phyloP scores from a whole-genome alignment of 2,329 filamentous ascomycete species.

The Pochonia chlamydosporia region DNA sequence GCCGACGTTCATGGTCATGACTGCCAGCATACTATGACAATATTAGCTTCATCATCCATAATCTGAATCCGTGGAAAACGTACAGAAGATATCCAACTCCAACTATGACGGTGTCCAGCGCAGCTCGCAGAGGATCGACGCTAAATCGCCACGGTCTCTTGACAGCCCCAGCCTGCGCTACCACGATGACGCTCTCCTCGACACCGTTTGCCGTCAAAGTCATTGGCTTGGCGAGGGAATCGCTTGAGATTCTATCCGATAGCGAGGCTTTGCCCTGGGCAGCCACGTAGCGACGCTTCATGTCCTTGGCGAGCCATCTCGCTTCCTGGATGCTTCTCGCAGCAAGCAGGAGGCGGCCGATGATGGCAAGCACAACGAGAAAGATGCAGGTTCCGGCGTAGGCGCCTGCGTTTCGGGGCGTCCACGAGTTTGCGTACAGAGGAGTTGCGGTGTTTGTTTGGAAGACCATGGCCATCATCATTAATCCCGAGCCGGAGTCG shows the following conservation, averaged over 20 bases:
- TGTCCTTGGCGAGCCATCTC: constrained; percentile 64
- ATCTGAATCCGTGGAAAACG: constrained; percentile 31
- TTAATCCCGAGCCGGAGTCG: constrained; percentile 11
- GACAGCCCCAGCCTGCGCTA: constrained; percentile 49
- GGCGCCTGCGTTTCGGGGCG: constrained; percentile 59
- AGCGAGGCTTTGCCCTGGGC: constrained; percentile 59
- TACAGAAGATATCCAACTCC: constrained; percentile 82
- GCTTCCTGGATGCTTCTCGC: constrained; percentile 58
- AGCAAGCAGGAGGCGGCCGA: constrained; percentile 67
- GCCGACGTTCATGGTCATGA: constrained; percentile 85
- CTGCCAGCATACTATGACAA: constrained; percentile 74
- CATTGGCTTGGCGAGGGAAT: constrained; percentile 58
- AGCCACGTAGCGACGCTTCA: constrained; percentile 70
- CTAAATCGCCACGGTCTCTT: constrained; percentile 72
- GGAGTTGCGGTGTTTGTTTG: constrained; percentile 45
- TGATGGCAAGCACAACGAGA: constrained; percentile 67
- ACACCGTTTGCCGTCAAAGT: constrained; percentile 69
- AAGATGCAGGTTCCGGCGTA: constrained; percentile 94
- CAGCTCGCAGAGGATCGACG: constrained; percentile 69
- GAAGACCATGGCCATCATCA: constrained; percentile 51
- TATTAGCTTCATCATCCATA: neutral
- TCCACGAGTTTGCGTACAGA: constrained; percentile 63
- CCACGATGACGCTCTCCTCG: constrained; percentile 73
- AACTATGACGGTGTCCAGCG: constrained; percentile 64
- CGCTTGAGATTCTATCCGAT: constrained; percentile 51